These are phyloP conservation scores for Debaryomyces sp. DNA, from an alignment of 1,139 yeast genomes.

Conservation along the genomic window DNA sequence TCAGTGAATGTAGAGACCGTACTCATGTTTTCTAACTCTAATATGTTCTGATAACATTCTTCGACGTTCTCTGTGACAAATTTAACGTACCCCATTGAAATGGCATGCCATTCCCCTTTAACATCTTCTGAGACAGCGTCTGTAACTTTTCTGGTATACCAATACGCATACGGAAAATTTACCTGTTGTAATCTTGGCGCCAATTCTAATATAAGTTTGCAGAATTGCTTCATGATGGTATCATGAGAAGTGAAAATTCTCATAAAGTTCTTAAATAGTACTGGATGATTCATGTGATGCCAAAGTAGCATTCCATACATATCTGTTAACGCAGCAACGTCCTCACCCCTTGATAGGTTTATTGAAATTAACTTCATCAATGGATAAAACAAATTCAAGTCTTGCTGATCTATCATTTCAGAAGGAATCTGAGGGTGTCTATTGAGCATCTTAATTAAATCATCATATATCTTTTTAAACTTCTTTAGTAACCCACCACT, in stretches of 20 bases:
- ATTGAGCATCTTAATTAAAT: conserved; percentile 5
- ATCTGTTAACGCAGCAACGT: conserved; percentile 5
- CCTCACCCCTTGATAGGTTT: conserved; percentile 1
- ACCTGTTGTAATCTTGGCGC: not conserved
- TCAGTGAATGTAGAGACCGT: not conserved
- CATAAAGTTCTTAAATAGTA: conserved; percentile 2
- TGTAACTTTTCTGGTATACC: conserved; percentile 5
- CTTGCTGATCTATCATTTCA: not conserved
- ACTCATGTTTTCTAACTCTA: not conserved
- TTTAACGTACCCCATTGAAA: conserved; percentile 4
- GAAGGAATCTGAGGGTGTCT: not conserved
- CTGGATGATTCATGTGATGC: conserved; percentile 10
- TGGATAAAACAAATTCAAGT: conserved; percentile 9
- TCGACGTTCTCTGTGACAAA: not conserved
- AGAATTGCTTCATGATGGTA: not conserved
- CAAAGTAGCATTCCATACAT: conserved; percentile 10
- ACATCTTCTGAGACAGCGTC: not conserved
- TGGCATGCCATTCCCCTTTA: not conserved
- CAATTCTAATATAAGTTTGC: conserved; percentile 1
- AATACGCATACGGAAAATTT: not conserved
- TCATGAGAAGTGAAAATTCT: not conserved
- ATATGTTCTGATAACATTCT: not conserved
- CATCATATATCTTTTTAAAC: conserved; percentile 1
- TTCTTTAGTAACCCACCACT: not conserved
- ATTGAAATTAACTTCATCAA: conserved; percentile 8